These are phyloP conservation scores for Xylaria curta DNA, from an alignment of 495 filamentous ascomycete species.

Conservation along the genomic window DNA sequence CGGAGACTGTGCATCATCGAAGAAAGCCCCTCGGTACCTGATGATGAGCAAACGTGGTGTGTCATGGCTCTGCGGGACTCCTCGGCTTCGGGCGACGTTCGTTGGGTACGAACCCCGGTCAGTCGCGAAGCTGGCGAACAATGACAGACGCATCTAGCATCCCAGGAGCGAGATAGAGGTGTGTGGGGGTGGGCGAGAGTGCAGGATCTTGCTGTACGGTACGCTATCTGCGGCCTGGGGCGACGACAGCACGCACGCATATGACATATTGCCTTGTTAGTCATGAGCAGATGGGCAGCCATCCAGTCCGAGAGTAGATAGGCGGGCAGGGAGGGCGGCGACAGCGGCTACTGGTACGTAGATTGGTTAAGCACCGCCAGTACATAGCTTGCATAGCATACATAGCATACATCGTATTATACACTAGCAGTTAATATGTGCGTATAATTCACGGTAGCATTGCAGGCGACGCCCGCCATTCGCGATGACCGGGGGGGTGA, in stretches of 20 bases:
- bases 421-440: neutral
- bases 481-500: neutral
- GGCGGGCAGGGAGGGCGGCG: slow-evolving; percentile 19
- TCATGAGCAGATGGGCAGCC: neutral
- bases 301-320: neutral
- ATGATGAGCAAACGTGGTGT: slow-evolving; percentile 26
- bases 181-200: slow-evolving; percentile 19
- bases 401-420: no score
- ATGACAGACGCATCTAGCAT: slow-evolving; percentile 13
- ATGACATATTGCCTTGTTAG: slow-evolving; percentile 13
- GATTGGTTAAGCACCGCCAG: slow-evolving; percentile 6
- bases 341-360: slow-evolving; percentile 11
- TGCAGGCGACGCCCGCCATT: slow-evolving; percentile 18
- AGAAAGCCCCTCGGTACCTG: slow-evolving; percentile 27
- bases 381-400: neutral
- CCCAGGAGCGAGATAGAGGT: neutral
- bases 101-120: slow-evolving; percentile 25
- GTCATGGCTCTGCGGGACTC: slow-evolving; percentile 26
- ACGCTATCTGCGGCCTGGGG: neutral
- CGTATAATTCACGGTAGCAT: slow-evolving; percentile 13
- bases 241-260: slow-evolving; percentile 14
- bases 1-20: slow-evolving; percentile 25
- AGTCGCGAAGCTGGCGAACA: slow-evolving; percentile 17
- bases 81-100: slow-evolving; percentile 24
- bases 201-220: slow-evolving; percentile 8